A percentile compares a stretch with the other conserved stretches of the same genome.
These are phyloP conservation scores for Paramecium pentaurelia DNA, from an alignment of 73 alveolate genomes.

Conservation along the genomic window DNA sequence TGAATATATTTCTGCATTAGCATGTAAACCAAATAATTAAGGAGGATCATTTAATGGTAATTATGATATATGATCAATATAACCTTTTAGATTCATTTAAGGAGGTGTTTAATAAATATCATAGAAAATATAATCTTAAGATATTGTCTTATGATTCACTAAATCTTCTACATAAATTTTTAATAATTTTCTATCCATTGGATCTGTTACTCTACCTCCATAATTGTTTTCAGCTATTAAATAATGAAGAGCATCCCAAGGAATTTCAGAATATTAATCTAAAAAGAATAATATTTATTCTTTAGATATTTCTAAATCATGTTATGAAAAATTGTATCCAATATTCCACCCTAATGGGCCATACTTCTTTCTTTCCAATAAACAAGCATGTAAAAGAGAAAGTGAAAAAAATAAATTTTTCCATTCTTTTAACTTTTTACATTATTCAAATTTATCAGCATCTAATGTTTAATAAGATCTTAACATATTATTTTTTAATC, in stretches of 20 bases:
- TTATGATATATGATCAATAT: constrained; percentile 76
- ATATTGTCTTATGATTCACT: constrained; percentile 79
- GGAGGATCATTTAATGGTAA: constrained; percentile 93
- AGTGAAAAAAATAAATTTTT: constrained; percentile 92
- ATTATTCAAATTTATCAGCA: constrained; percentile 40
- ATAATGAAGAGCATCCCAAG: constrained; percentile 88
- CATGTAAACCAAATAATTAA: constrained; percentile 95
- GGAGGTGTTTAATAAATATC: constrained; percentile 64
- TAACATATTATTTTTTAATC: constrained; percentile 83
- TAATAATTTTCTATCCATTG: constrained; percentile 88
- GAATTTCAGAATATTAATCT: constrained; percentile 88
- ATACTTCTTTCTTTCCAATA: constrained; percentile 91
- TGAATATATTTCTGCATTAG: constrained; percentile 95
- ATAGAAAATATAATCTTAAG: constrained; percentile 66
- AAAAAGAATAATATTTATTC: constrained; percentile 82
- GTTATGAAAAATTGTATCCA: constrained; percentile 90
- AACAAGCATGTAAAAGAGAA: constrained; percentile 94
- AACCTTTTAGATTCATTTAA: constrained; percentile 67
- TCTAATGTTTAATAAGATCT: constrained; percentile 70
- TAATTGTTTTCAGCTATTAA: constrained; percentile 92
- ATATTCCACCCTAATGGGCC: constrained; percentile 98
- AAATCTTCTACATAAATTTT: constrained; percentile 82
- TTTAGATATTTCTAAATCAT: constrained; percentile 93
- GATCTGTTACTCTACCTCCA: constrained; percentile 99
- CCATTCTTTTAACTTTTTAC: constrained; percentile 91